Percentiles rank a stretch among this genome's conserved stretches.
These are phyloP conservation scores for Pleurostoma richardsiae DNA, from an alignment of 2,329 filamentous ascomycete genomes.

Conservation along the genomic window DNA sequence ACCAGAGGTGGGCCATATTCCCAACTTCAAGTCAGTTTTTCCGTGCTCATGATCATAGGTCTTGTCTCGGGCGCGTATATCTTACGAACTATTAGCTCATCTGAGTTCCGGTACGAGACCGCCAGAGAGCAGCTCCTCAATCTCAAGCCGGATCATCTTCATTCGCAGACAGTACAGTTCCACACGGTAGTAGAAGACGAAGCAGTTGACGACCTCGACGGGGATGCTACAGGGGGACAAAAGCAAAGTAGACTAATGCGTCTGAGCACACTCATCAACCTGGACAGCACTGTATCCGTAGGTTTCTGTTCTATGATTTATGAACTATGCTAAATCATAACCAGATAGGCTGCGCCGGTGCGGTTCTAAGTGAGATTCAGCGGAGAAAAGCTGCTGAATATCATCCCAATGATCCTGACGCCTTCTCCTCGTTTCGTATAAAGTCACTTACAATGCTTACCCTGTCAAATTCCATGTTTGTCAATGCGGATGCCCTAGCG, in stretches of 20 bases:
- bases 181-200: constrained; percentile 28
- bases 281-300: constrained; percentile 69
- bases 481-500: constrained; percentile 73
- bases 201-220: constrained; percentile 32
- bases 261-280: constrained; percentile 65
- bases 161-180: constrained; percentile 52
- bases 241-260: constrained; percentile 61
- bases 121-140: constrained; percentile 62
- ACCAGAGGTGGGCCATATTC: constrained; percentile 10
- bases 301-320: constrained; percentile 10
- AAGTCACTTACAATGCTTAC: constrained; percentile 69
- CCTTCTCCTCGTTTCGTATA: constrained; percentile 53
- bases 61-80: constrained; percentile 34
- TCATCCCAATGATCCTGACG: constrained; percentile 52
- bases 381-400: constrained; percentile 60
- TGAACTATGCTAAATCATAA: background rate
- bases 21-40: background rate
- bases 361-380: constrained; percentile 73
- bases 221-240: constrained; percentile 37
- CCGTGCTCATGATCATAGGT: constrained; percentile 16
- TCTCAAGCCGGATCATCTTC: constrained; percentile 46
- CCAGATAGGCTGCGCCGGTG: constrained; percentile 78
- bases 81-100: constrained; percentile 63
- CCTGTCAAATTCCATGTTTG: constrained; percentile 62
- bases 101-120: constrained; percentile 66